Conservation (phyloP, 202 grass and related monocot species). For the Setaria viridis region DNA sequence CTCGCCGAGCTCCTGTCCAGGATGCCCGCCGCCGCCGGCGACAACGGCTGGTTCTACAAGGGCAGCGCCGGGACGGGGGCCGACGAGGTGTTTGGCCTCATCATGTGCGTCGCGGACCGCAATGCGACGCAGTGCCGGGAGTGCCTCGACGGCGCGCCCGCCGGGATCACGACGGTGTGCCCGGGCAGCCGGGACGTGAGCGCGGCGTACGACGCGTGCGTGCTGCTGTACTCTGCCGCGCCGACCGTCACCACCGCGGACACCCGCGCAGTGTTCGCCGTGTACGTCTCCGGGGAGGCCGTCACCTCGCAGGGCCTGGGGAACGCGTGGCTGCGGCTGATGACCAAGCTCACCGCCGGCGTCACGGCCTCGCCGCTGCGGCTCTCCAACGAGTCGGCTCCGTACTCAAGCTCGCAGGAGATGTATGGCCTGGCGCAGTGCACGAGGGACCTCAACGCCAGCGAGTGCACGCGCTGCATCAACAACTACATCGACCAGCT, state of each 20-base stretch:
- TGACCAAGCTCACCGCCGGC: no score
- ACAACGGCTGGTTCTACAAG: constrained; percentile 32
- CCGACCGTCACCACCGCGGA: no score
- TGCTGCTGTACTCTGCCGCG: constrained; percentile 25
- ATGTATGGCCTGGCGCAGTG: constrained; percentile 55
- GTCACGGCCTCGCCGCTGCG: no score
- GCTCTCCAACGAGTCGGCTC: no score
- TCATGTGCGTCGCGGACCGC: constrained; percentile 5
- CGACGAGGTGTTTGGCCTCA: constrained; percentile 35
- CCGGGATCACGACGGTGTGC: background rate
- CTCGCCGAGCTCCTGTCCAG: constrained; percentile 30
- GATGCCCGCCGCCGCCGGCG: background rate
- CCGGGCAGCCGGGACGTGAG: background rate
- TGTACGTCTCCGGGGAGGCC: no score
- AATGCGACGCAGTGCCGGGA: background rate
- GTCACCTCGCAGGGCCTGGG: no score
- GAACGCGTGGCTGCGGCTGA: no score
- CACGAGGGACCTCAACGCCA: no score
- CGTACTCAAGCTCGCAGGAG: no score
- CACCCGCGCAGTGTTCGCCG: no score
- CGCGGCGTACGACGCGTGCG: background rate
- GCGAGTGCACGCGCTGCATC: constrained; percentile 55
- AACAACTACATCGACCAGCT: rapidly evolving
- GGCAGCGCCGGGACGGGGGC: background rate
- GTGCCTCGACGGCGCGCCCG: background rate